These are phyloP conservation scores for Scorias spongiosa DNA, from an alignment of 2,329 filamentous ascomycete species.

Conservation along the genomic window DNA sequence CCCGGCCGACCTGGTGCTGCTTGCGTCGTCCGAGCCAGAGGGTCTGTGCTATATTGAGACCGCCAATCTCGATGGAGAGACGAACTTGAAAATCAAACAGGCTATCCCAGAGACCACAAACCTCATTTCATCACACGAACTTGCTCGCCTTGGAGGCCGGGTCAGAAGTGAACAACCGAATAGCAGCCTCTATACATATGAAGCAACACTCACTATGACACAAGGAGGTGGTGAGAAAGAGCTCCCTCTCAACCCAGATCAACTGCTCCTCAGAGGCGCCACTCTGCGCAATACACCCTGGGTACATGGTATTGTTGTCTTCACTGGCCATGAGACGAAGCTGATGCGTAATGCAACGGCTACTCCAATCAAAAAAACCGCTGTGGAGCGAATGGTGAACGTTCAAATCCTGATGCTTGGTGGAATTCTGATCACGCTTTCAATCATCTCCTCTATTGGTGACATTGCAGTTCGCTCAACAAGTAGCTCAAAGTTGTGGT, in stretches of 20 bases:
- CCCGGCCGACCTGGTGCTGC: constrained; percentile 78
- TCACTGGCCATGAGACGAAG: constrained; percentile 96
- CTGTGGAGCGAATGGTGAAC: constrained; percentile 88
- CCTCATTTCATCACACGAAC: constrained; percentile 71
- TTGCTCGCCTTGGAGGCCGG: constrained; percentile 72
- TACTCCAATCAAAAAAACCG: constrained; percentile 92
- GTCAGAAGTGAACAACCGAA: constrained; percentile 94
- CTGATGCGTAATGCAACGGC: constrained; percentile 97
- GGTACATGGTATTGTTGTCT: constrained; percentile 92
- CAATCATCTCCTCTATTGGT: constrained; percentile 79
- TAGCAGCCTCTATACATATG: constrained; percentile 95
- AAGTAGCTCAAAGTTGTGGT: constrained; percentile 47
- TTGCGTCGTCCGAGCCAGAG: constrained; percentile 93
- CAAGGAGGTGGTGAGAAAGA: constrained; percentile 87
- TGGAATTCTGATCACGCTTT: constrained; percentile 66
- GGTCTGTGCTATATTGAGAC: constrained; percentile 98
- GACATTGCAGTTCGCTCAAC: constrained; percentile 67
- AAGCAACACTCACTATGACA: constrained; percentile 85
- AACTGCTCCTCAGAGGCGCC: constrained; percentile 80
- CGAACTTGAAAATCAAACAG: constrained; percentile 98
- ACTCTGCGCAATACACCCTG: constrained; percentile 92
- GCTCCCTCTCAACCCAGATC: constrained; percentile 75
- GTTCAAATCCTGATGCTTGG: constrained; percentile 83
- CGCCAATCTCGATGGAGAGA: constrained; percentile 92
- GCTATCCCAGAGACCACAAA: constrained; percentile 81